Evolutionary conservation across 1,139 yeast species (phyloP), one percentile per base, ranked within the genome.

Genomic region (Kluyveromyces sp.): DNA sequence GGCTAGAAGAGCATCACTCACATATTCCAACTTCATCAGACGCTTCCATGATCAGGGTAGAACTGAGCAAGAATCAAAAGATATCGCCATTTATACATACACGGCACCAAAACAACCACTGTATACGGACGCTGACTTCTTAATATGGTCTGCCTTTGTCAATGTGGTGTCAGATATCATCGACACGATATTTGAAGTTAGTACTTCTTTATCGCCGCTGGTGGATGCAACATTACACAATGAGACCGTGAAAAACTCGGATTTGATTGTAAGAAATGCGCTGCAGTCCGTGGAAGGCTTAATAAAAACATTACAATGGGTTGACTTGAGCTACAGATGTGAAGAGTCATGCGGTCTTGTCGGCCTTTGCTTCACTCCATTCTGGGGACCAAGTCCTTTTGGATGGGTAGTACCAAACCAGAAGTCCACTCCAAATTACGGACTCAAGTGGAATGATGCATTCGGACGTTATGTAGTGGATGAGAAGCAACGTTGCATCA

Each of bases 301-400:
- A 2, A 42, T 69, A 3, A 43, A 52, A 3, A 43, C 46, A 0
- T 52, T 74, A 32, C 57, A 65, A 35, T 77, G 81, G 81, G 47
- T 53, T 3, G 47, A 72, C 1, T 54, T 65, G 0, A 69, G 67
- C 47, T 69, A 69, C 46, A 53, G 62, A 32, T 77, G 81, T 54
- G 50, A 65, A 0, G 46, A 52, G 3, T 54, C 54, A 8, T 77
- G 82, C 56, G 62, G 50, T 0, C 57, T 62, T 56, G 68, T 71
- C 49, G 75, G 74, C 48, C 51, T 74, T 1, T 77, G 82, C 52
- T 74, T 66, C 43, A 67, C 74, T 3, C 81, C 81, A 1, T 69
- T 78, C 0, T 76, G 81, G 81, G 81, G 81, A 0, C 81, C 82
- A 1, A 62, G 72, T 0, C 78, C 79, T 2, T 36, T 73, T 16